A percentile compares a stretch with the other conserved stretches of the same genome.
Conservation (phyloP, 2,329 filamentous ascomycete genomes). For the Calonectria honghensis region DNA sequence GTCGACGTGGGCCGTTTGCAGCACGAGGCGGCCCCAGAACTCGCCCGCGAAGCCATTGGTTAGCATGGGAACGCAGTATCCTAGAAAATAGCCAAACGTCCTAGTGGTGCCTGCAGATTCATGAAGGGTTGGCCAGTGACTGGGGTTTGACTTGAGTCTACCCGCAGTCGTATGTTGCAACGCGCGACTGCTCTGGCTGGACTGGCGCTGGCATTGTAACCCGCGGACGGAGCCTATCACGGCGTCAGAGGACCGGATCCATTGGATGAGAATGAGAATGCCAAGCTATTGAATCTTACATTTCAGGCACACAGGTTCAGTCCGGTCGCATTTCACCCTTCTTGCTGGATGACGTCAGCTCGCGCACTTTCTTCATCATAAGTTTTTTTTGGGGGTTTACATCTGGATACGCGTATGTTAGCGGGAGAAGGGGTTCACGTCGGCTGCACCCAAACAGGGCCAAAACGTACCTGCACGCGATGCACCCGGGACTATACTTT, state of each 20-base stretch:
- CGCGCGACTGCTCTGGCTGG: neutral
- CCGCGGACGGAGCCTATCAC: neutral
- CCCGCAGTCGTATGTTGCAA: neutral
- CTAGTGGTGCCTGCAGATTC: neutral
- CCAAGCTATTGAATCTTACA: neutral
- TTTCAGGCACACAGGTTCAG: neutral
- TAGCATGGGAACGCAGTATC: conserved; percentile 3
- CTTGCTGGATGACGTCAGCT: conserved; percentile 25
- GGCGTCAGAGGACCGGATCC: neutral
- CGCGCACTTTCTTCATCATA: neutral
- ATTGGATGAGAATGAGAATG: neutral
- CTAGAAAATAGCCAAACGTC: neutral
- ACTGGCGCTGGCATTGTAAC: neutral
- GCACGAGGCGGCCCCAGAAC: conserved; percentile 17
- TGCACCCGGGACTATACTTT: neutral
- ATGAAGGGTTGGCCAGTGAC: neutral
- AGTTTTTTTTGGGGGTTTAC: neutral
- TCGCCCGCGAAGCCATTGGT: conserved; percentile 7
- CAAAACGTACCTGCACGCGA: conserved; percentile 4
- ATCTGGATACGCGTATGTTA: neutral
- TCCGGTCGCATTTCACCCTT: neutral
- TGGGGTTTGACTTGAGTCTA: neutral
- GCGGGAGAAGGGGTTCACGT: neutral
- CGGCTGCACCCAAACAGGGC: neutral
- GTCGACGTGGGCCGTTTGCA: conserved; percentile 2